Evolutionary conservation across 192 early-diverging fungal species (phyloP), one percentile per base, ranked within the genome.

Genomic region (Paraglomus brasilianum): DNA sequence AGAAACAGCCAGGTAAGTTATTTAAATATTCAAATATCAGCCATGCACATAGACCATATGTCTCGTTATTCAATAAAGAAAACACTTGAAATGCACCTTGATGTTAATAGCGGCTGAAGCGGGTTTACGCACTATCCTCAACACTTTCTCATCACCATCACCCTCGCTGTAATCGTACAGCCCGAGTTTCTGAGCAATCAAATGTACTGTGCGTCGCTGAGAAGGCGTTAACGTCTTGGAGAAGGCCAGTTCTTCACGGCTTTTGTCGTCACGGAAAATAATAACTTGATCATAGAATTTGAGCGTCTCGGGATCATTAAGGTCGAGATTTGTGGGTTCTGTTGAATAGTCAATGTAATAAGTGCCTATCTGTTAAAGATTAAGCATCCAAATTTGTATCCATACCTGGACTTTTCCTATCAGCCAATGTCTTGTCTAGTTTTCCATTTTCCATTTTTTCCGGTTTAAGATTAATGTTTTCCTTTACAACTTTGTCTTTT

Each of bases 101-200:
- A 69, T 69, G 8, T 58, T 69, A 10, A 69, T 46, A 41, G 70
- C 71, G 1, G 70, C 60, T 24, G 57, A 61, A 30, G 72, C 47
- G 46, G 53, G 72, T 46, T 72, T 75, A n/a, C 76, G 77, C 41
- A 79, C 75, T 58, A 83, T 77, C 13, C 71, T 73, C 9, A 85
- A 30, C n/a, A 80, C 70, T 47, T 80, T 74, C 6, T 83, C 77
- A 36, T 75, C 71, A 21, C 77, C 80, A 48, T 80, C 82, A 30
- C 84, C 80, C 19, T 85, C 84, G 0, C 69, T 80, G 48, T 72
- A 81, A 21, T 83, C 75, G 36, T 73, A 71, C 24, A 87, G 76
- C 8, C 86, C 86, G 57, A 92, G 75, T 11, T 87, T 85, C 69
- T 92, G 88, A 38, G 89, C 86, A 75, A 92, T 89, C 22, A 89